Evolutionary conservation across 345 rosid species (phyloP), one percentile per base, ranked within the genome.

Genomic region (Eucalyptus microcorys): DNA sequence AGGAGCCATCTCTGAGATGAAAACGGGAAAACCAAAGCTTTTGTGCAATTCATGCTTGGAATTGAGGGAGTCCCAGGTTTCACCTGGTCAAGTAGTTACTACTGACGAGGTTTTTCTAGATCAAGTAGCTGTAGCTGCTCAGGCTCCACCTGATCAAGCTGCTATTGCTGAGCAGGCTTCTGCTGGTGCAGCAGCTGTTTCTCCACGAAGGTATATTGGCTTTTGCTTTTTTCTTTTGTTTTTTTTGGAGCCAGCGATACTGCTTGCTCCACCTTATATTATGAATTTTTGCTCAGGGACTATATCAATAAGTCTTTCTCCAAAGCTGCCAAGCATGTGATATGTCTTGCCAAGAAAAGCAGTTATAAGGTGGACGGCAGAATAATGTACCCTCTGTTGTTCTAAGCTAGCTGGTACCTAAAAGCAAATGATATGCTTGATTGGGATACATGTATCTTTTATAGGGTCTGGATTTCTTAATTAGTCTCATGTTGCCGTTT

Each of bases 21-120:
- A 87, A 48, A 90, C 89, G 7, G 91, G 89, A 88, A 90, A 91
- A 86, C 45, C 96, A 86, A 66, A 53, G 92, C 87, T 95, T 86
- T 90, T 95, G 80, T 97, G 99, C 86, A 88, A 91, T 84, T 87
- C 90, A 19, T 96, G 99, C 91, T n/a, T 90, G 88, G 95, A 91
- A 86, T 55, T 89, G 88, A 92, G 90, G 87, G 94, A 92, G 50
- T 89, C 91, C 88, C 89, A 88, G 61, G 88, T 86, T 89, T 89
- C 87, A 90, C 87, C 92, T 47, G 66, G 88, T 83, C 90, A 66
- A 86, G 89, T 83, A 85, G 83, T 89, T 87, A 90, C 88, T 91
- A 87, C 88, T 83, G 83, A 22, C 4, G 87, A 13, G 15, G 66
- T 42, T 59, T 61, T 26, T 21, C 14, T 49, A 34, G n/a, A 27